phyloP scores from a whole-genome alignment of 208 protist species.

The Leishmania mexicana region DNA sequence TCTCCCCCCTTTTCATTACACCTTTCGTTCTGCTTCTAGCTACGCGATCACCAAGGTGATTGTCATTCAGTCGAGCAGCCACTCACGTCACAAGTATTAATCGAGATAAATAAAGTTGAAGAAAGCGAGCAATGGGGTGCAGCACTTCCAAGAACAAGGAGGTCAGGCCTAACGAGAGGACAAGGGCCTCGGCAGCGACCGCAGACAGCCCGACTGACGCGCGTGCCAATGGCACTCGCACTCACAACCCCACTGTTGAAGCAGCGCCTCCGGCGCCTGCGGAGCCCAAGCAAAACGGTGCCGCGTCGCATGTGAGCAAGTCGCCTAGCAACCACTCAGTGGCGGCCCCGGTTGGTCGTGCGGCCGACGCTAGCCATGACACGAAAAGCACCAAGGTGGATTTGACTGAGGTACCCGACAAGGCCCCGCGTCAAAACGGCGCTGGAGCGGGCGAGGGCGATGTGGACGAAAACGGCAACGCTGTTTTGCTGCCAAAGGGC shows the following conservation, averaged over 20 bases:
- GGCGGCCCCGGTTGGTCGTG: slow-evolving; percentile 30
- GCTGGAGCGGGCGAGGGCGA: slow-evolving; percentile 16
- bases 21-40: background rate
- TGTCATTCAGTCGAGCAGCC: background rate
- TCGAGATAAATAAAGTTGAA: background rate
- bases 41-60: slow-evolving; percentile 1
- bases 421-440: slow-evolving; percentile 19
- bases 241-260: background rate
- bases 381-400: slow-evolving; percentile 20
- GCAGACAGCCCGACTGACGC: slow-evolving; percentile 3
- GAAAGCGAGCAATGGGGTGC: slow-evolving; percentile 50
- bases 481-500: slow-evolving; percentile 74
- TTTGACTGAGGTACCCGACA: slow-evolving; percentile 18
- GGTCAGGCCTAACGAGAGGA: slow-evolving; percentile 8
- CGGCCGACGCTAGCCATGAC: slow-evolving; percentile 23
- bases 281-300: background rate
- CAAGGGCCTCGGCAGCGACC: background rate
- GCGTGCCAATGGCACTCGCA: background rate
- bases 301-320: slow-evolving; percentile 1
- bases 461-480: slow-evolving; percentile 60
- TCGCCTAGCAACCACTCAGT: slow-evolving; percentile 23
- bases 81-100: background rate
- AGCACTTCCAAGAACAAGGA: slow-evolving; percentile 48
- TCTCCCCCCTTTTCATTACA: background rate
- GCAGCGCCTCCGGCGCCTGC: background rate